Conservation (phyloP, 495 filamentous ascomycete genomes). For the Neurospora africana region DNA sequence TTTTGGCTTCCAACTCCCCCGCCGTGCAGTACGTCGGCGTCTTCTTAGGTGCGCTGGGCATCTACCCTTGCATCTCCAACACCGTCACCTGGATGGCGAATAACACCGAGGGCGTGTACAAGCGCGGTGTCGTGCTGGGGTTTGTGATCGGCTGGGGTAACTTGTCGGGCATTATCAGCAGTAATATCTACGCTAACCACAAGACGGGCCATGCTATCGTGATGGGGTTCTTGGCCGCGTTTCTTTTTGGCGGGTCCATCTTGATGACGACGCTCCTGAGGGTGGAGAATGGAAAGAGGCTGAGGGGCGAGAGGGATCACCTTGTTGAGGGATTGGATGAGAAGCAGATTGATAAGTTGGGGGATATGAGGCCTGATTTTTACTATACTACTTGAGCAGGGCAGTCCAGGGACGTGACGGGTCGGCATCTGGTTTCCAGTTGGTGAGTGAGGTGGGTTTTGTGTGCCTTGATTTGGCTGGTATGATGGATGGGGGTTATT, state of each 20-base stretch:
- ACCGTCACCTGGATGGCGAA: constrained; percentile 85
- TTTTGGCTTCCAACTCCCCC: constrained; percentile 49
- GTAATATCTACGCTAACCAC: constrained; percentile 52
- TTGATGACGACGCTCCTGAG: constrained; percentile 56
- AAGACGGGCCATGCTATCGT: constrained; percentile 36
- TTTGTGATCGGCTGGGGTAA: constrained; percentile 93
- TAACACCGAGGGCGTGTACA: constrained; percentile 87
- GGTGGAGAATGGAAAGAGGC: constrained; percentile 51
- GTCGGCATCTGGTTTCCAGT: neutral
- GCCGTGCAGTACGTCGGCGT: constrained; percentile 69
- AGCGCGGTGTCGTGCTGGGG: constrained; percentile 76
- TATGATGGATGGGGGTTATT: neutral
- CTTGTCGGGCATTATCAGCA: constrained; percentile 74
- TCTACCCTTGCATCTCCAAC: constrained; percentile 88
- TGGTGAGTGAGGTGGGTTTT: neutral
- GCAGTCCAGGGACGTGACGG: neutral
- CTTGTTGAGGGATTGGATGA: constrained; percentile 50
- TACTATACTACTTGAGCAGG: constrained; percentile 46
- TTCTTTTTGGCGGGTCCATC: constrained; percentile 42
- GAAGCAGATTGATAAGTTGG: constrained; percentile 50
- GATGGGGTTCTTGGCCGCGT: constrained; percentile 39
- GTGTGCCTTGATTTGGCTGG: neutral
- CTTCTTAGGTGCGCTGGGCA: constrained; percentile 80
- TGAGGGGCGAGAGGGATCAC: constrained; percentile 56
- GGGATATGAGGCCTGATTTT: constrained; percentile 71